Conservation (phyloP, 2,329 filamentous ascomycete species). For the Orbilia blumenaviensis region DNA sequence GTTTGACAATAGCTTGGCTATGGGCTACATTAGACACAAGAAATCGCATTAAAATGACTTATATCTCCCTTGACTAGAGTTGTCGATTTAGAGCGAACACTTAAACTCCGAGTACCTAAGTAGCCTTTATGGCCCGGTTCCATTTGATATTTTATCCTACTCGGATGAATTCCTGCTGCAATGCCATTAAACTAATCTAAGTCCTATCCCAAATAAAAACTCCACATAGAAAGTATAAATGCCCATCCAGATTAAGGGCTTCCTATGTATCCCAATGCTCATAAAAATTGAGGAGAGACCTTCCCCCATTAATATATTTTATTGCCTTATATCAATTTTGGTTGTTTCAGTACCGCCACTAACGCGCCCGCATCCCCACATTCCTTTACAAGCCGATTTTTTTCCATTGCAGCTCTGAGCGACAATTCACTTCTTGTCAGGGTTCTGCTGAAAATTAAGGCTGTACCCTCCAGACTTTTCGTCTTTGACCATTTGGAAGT, state of each 20-base stretch:
- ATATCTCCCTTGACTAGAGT: not conserved
- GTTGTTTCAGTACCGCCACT: not conserved
- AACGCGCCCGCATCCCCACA: not conserved
- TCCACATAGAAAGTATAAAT: not conserved
- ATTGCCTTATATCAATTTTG: too few relatives aligned
- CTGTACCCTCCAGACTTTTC: conserved; percentile 90
- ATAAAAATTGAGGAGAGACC: not conserved
- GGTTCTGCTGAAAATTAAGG: conserved; percentile 78
- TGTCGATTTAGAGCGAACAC: too few relatives aligned
- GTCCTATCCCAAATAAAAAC: not conserved
- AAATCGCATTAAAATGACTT: not conserved
- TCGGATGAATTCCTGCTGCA: not conserved
- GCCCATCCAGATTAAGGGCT: not conserved
- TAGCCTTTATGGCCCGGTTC: too few relatives aligned
- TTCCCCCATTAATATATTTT: too few relatives aligned
- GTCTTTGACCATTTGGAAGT: conserved; percentile 93
- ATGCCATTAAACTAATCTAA: not conserved
- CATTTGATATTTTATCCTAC: too few relatives aligned
- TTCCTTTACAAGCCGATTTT: not conserved
- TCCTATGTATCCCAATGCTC: not conserved
- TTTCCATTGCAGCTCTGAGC: not conserved
- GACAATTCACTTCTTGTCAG: conserved; percentile 10
- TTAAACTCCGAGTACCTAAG: too few relatives aligned
- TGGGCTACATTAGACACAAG: not conserved
- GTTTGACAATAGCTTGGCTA: not conserved